Evolutionary conservation across 2,329 filamentous ascomycete species (phyloP), one percentile per base, ranked within the genome.

Genomic region (Claviceps sp.): DNA sequence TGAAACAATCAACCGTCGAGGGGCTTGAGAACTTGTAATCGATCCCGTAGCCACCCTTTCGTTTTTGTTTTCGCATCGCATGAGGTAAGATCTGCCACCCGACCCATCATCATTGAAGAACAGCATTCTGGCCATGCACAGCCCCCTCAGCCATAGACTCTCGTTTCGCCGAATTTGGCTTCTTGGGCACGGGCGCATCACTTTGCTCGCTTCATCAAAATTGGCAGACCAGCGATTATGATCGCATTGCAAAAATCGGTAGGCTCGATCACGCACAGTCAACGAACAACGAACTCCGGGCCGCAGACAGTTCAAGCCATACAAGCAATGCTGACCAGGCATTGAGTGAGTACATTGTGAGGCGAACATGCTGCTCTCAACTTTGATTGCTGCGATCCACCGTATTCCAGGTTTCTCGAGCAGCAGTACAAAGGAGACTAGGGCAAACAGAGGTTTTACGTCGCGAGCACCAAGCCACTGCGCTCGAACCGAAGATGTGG

Each of bases 291-390:
- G 42, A 49, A 52, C 44, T 45, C 29, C 40, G 43, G 39, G 59
- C 60, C 60, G 56, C 54, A 52, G 58, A 60, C 61, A 61, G 44
- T 29, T 52, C 38, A 48, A 50, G 56, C 56, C 60, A 56, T 58
- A 61, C 51, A 49, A 52, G 55, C 56, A 54, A 60, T 70, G 76
- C 75, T 78, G 77, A 75, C 73, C 74, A 78, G 75, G 74, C 74
- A 61, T 57, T 65, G 62, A 60, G 59, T 59, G 61, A 65, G 66
- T 62, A 64, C 67, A 64, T 60, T 65, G 71, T 72, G 70, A 68
- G 74, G 76, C 74, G 65, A 65, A 66, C 29, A 34, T 34, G 71
- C 76, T 71, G 66, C 64, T 70, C 79, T 84, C 80, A 62, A 84
- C 80, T 79, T 76, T 73, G 64, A 67, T 64, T 62, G 59, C 56